phyloP scores from a whole-genome alignment of 768 basidiomycete species.

The Cystobasidium tubakii region DNA sequence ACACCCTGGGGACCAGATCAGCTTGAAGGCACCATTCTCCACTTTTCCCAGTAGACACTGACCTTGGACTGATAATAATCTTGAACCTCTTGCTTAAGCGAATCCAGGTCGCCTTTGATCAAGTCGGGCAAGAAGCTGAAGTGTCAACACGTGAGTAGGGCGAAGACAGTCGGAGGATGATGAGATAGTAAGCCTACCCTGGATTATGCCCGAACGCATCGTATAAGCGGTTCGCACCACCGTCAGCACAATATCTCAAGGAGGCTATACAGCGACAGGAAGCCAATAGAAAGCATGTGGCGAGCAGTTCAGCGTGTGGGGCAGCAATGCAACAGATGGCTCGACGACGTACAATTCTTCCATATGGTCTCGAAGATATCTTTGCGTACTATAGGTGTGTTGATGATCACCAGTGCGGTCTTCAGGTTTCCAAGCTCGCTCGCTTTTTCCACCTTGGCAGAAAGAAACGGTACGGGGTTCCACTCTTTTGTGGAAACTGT shows the following conservation, averaged over 20 bases:
- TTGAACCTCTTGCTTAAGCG: slow-evolving; percentile 67
- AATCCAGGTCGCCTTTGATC: slow-evolving; percentile 92
- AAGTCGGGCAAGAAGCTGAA: slow-evolving; percentile 72
- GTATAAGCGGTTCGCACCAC: slow-evolving; percentile 76
- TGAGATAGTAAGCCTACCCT: not conserved
- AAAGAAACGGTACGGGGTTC: slow-evolving; percentile 25
- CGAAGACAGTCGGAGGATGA: not conserved
- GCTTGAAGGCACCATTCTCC: too few species aligned
- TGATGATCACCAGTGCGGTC: slow-evolving; percentile 72
- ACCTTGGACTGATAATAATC: slow-evolving; percentile 63
- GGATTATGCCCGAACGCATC: slow-evolving; percentile 53
- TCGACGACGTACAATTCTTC: slow-evolving; percentile 45
- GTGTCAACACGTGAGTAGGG: not conserved
- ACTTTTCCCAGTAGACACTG: slow-evolving; percentile 42
- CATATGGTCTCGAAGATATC: slow-evolving; percentile 62
- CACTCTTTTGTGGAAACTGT: not conserved
- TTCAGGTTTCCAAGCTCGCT: not conserved
- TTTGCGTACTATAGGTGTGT: slow-evolving; percentile 69
- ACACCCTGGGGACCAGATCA: slow-evolving; percentile 69
- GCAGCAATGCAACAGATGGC: slow-evolving; percentile 40
- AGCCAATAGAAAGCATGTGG: slow-evolving; percentile 39
- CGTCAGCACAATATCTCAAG: slow-evolving; percentile 64
- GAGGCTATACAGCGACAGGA: slow-evolving; percentile 50
- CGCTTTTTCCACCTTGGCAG: not conserved
- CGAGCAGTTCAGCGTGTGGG: slow-evolving; percentile 46